Evolutionary conservation across 2,329 filamentous ascomycete genomes (phyloP).

Genomic region (Penicillium sp.): DNA sequence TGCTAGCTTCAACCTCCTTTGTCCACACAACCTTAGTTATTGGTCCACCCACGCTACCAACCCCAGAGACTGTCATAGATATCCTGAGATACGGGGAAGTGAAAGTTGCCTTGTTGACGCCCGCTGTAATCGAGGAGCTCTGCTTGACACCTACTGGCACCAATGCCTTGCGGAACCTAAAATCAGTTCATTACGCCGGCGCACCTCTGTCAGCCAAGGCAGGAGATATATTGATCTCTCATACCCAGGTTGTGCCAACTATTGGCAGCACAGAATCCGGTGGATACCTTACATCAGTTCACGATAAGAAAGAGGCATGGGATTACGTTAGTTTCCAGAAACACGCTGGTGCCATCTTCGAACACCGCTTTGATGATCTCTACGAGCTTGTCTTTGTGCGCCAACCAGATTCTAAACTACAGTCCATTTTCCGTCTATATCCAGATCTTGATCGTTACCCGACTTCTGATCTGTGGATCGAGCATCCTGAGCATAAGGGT

Average conservation of each 20-base stretch:
- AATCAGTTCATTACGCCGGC: slow-evolving; percentile 19
- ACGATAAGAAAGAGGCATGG: slow-evolving; percentile 13
- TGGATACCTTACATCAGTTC: slow-evolving; percentile 11
- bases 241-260: slow-evolving; percentile 14
- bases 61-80: slow-evolving; percentile 11
- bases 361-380: slow-evolving; percentile 11
- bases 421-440: slow-evolving; percentile 21
- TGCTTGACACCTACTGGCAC: slow-evolving; percentile 12
- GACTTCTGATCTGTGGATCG: slow-evolving; percentile 23
- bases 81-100: slow-evolving; percentile 15
- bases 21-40: slow-evolving; percentile 14
- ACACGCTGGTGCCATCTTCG: slow-evolving; percentile 11
- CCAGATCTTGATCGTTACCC: slow-evolving; percentile 16
- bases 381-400: slow-evolving; percentile 24
- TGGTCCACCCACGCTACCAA: slow-evolving; percentile 13
- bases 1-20: slow-evolving; percentile 16
- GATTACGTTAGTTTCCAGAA: slow-evolving; percentile 19
- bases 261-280: slow-evolving; percentile 23
- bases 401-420: slow-evolving; percentile 6
- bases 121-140: slow-evolving; percentile 22
- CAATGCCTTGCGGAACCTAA: slow-evolving; percentile 12
- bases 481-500: slow-evolving; percentile 20
- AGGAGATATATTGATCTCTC: slow-evolving; percentile 18
- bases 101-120: slow-evolving; percentile 18
- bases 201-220: slow-evolving; percentile 25